Percentiles rank a stretch among this genome's conserved stretches.
Conservation (phyloP, 2,329 filamentous ascomycete genomes). For the Cryphonectria radicalis region DNA sequence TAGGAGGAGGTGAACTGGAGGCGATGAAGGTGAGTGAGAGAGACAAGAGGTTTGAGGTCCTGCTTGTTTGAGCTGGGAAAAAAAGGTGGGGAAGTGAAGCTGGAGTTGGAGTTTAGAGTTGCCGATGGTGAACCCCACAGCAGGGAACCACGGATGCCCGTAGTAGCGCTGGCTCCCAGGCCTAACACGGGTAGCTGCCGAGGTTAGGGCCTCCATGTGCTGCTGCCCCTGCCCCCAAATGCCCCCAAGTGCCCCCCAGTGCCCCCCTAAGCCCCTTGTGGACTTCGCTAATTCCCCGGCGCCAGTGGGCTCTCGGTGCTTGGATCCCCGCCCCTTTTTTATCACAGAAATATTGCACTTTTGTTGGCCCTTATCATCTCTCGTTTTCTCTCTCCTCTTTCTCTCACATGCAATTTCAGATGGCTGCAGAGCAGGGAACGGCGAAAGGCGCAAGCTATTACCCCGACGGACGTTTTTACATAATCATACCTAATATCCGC, state of each 20-base stretch:
- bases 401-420: neutral
- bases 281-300: neutral
- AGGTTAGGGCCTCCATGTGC: too few species aligned
- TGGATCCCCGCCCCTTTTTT: neutral
- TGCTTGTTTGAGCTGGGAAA: neutral
- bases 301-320: neutral
- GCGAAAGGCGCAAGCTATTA: neutral
- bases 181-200: neutral
- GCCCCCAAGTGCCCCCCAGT: too few species aligned
- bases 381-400: too few species aligned
- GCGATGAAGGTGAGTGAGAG: neutral
- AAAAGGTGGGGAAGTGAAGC: neutral
- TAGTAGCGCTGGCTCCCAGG: neutral
- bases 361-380: too few species aligned
- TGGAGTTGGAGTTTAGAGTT: neutral
- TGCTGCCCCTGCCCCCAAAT: too few species aligned
- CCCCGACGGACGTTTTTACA: neutral
- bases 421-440: neutral
- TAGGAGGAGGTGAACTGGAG: neutral
- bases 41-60: neutral
- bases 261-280: neutral
- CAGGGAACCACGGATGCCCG: neutral
- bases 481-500: neutral
- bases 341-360: too few species aligned
- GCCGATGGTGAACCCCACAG: neutral